Evolutionary conservation across 192 early-diverging fungal species (phyloP).

Genomic region (Backusella sp.): DNA sequence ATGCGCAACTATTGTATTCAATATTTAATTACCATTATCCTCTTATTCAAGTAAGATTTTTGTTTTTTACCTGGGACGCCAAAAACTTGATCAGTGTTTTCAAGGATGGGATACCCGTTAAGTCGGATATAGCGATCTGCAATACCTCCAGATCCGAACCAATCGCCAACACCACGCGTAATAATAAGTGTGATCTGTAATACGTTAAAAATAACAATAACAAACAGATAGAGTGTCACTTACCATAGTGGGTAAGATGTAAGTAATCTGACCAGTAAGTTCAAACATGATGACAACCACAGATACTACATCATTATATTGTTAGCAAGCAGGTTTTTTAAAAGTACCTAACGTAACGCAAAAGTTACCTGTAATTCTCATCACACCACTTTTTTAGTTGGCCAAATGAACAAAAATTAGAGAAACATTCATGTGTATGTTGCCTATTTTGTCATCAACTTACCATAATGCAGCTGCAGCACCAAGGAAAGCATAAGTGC

Average conservation of each 20-base stretch:
- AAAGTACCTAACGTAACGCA: not conserved
- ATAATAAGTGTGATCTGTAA: constrained; percentile 71
- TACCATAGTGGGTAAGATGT: constrained; percentile 91
- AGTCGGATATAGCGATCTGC: constrained; percentile 75
- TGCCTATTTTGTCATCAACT: not conserved
- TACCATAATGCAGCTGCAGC: constrained; percentile 78
- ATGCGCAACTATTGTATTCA: constrained; percentile 38
- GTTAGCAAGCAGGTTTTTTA: not conserved
- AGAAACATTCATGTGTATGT: not conserved
- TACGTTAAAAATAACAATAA: not conserved
- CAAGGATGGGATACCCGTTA: constrained; percentile 77
- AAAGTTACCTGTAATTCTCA: constrained; percentile 74
- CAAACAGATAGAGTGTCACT: not conserved
- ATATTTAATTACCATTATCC: not conserved
- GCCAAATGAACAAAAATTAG: not conserved
- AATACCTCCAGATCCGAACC: constrained; percentile 73
- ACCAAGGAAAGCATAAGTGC: constrained; percentile 80
- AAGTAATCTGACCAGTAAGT: constrained; percentile 93
- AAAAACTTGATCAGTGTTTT: constrained; percentile 69
- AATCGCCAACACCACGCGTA: constrained; percentile 72
- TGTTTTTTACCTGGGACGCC: constrained; percentile 43
- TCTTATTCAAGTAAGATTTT: not conserved
- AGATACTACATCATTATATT: constrained; percentile 50
- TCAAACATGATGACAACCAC: constrained; percentile 99
- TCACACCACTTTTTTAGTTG: constrained; percentile 57